Conservation (phyloP, 441 rosid genomes). For the Kokia cookei region DNA sequence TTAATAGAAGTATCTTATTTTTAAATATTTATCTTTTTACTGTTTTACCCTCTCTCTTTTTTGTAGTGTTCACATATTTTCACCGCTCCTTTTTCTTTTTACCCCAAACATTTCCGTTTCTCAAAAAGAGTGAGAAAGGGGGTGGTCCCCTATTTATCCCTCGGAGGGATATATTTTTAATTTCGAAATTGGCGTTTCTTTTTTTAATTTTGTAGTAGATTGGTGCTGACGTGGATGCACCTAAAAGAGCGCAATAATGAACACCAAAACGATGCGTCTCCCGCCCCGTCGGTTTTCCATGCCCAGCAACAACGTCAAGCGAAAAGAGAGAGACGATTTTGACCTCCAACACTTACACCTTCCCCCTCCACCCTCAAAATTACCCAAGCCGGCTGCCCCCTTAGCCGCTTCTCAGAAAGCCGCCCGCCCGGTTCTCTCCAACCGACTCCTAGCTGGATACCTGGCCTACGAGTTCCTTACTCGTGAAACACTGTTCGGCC, state of each 20-base stretch:
- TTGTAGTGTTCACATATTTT: not conserved
- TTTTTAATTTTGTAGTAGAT: not conserved
- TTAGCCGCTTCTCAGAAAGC: conserved; percentile 16
- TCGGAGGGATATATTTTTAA: not conserved
- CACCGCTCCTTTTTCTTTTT: not conserved
- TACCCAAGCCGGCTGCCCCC: conserved; percentile 11
- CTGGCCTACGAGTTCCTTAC: conserved; percentile 69
- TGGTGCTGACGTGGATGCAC: conserved; percentile 66
- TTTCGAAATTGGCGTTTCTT: not conserved
- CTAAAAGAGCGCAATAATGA: conserved; percentile 26
- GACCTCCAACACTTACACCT: conserved; percentile 22
- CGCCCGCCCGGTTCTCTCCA: conserved; percentile 26
- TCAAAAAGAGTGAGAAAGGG: not conserved
- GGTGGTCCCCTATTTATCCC: not conserved
- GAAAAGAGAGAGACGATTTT: conserved; percentile 49
- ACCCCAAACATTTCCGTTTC: not conserved
- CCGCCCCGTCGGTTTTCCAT: conserved; percentile 76
- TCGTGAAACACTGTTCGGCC: conserved; percentile 56
- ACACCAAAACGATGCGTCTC: conserved; percentile 92
- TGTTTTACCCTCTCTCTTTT: not conserved
- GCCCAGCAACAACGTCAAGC: conserved; percentile 34
- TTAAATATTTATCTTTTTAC: not conserved
- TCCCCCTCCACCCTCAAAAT: conserved; percentile 13
- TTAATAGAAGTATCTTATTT: not conserved
- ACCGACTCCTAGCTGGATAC: conserved; percentile 60